phyloP scores from a whole-genome alignment of 129 eudicot species.

The Pittosporum tobira region DNA sequence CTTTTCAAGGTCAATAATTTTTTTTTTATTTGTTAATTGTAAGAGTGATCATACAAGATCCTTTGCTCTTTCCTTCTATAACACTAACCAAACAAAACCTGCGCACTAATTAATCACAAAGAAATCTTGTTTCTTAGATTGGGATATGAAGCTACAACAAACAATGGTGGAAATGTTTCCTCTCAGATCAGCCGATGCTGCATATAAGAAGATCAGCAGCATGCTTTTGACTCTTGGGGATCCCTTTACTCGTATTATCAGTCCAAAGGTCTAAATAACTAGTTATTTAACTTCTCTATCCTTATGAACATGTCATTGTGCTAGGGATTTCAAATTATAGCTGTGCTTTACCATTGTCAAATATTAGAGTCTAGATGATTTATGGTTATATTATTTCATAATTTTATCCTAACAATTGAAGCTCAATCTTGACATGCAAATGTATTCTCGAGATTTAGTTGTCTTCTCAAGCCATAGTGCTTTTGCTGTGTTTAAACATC shows the following conservation, averaged over 20 bases:
- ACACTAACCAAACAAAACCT: too few species aligned
- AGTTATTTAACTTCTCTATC: background rate
- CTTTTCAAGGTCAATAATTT: too few species aligned
- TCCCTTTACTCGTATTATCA: conserved; percentile 85
- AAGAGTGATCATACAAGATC: too few species aligned
- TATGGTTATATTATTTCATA: background rate
- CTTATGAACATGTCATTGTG: background rate
- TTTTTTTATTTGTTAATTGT: too few species aligned
- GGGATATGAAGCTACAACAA: conserved; percentile 89
- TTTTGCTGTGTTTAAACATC: too few species aligned
- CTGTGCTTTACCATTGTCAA: background rate
- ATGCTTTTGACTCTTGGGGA: conserved; percentile 98
- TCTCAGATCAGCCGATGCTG: conserved; percentile 91
- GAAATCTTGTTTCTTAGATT: conserved; percentile 35
- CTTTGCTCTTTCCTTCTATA: too few species aligned
- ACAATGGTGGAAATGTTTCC: conserved; percentile 99
- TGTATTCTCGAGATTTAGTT: too few species aligned
- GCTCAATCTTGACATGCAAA: too few species aligned
- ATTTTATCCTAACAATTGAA: background rate
- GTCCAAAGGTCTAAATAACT: conserved; percentile 66
- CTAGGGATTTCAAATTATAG: too few species aligned
- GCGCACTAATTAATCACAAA: background rate
- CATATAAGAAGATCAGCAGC: conserved; percentile 80
- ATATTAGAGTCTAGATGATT: background rate
- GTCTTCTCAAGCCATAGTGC: too few species aligned